Evolutionary conservation across 2,329 filamentous ascomycete genomes (phyloP).

Genomic region (Cercospora sesami): DNA sequence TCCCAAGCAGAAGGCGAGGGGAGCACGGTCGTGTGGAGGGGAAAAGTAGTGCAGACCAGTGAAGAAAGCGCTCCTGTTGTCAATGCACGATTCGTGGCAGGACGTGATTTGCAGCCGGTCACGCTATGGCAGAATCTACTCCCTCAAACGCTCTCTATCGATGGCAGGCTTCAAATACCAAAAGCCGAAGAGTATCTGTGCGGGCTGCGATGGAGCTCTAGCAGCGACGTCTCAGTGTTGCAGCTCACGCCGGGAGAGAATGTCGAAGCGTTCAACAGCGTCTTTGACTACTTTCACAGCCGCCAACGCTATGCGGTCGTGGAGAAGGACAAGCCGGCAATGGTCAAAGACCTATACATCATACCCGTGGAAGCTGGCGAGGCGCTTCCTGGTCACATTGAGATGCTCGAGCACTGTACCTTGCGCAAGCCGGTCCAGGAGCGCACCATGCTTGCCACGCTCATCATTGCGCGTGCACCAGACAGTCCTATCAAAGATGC

Average conservation of each 20-base stretch:
- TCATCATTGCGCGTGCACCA: conserved; percentile 72
- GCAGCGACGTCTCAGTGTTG: conserved; percentile 81
- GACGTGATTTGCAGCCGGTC: conserved; percentile 69
- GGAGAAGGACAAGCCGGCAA: conserved; percentile 57
- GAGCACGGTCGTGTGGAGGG: conserved; percentile 75
- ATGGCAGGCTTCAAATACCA: conserved; percentile 76
- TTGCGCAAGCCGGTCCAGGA: conserved; percentile 71
- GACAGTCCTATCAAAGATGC: conserved; percentile 28
- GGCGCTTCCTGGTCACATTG: conserved; percentile 77
- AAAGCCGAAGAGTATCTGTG: conserved; percentile 90
- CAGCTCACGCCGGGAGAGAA: conserved; percentile 65
- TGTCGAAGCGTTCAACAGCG: conserved; percentile 64
- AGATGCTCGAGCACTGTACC: conserved; percentile 80
- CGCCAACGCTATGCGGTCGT: conserved; percentile 87
- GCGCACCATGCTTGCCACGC: conserved; percentile 76
- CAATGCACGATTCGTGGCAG: conserved; percentile 79
- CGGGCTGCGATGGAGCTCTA: conserved; percentile 75
- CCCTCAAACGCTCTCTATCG: conserved; percentile 67
- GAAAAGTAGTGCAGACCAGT: conserved; percentile 54
- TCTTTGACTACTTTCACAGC: conserved; percentile 84
- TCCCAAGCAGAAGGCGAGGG: conserved; percentile 66
- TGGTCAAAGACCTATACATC: conserved; percentile 87
- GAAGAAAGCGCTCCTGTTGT: conserved; percentile 53
- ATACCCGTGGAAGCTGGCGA: conserved; percentile 76
- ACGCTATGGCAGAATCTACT: conserved; percentile 75